Percentiles rank a stretch among this genome's conserved stretches.
Conservation (phyloP, 1,284 basidiomycete genomes). For the Rhodotorula sp. region DNA sequence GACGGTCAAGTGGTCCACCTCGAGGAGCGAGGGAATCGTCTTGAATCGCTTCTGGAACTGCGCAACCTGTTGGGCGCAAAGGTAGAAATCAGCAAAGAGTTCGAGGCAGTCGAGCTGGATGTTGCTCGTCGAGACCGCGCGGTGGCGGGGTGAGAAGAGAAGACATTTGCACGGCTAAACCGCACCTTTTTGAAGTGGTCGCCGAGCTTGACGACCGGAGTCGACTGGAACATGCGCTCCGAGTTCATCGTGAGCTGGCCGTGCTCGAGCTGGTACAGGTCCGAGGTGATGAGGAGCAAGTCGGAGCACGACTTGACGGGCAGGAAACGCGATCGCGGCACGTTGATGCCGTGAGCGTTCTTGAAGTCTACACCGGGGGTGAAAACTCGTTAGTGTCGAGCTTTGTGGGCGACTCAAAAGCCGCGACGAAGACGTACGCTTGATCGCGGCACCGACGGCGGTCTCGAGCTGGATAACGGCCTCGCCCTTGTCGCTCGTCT, state of each 20-base stretch:
- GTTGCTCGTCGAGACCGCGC: too few species aligned
- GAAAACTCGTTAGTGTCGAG: neutral
- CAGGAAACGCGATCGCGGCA: slow-evolving; percentile 94
- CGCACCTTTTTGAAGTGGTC: slow-evolving; percentile 66
- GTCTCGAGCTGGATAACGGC: slow-evolving; percentile 92
- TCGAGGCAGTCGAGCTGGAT: too few species aligned
- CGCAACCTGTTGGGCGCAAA: slow-evolving; percentile 50
- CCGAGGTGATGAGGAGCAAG: slow-evolving; percentile 91
- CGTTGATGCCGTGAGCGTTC: slow-evolving; percentile 94
- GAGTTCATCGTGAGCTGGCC: slow-evolving; percentile 80
- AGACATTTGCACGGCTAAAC: too few species aligned
- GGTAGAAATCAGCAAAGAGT: too few species aligned
- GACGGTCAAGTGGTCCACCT: slow-evolving; percentile 87
- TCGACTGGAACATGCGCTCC: slow-evolving; percentile 84
- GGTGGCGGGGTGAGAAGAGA: too few species aligned
- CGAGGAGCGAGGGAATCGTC: slow-evolving; percentile 85
- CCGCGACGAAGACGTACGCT: slow-evolving; percentile 54
- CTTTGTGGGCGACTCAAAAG: too few species aligned
- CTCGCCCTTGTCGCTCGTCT: slow-evolving; percentile 79
- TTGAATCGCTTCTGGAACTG: slow-evolving; percentile 98
- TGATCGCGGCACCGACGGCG: slow-evolving; percentile 95
- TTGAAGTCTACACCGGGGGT: slow-evolving; percentile 61
- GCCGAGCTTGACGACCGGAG: slow-evolving; percentile 74
- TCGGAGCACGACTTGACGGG: slow-evolving; percentile 67
- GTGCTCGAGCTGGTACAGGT: slow-evolving; percentile 93